Conservation (phyloP, 2,329 filamentous ascomycete species). For the Pseudocercospora musae region DNA sequence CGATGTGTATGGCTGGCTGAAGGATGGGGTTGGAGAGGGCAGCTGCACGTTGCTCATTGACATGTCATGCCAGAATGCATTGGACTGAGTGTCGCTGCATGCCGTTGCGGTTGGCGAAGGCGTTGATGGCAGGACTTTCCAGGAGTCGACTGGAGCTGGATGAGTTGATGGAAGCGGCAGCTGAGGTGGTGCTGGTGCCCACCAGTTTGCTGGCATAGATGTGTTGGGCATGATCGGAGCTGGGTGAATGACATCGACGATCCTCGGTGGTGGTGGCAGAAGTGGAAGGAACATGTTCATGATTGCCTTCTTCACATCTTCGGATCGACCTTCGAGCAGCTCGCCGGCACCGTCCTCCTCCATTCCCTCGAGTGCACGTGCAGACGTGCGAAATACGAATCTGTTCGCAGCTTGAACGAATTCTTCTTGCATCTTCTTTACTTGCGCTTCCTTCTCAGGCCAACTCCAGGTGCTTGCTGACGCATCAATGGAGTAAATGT, state of each 20-base stretch:
- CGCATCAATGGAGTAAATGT: constrained; percentile 86
- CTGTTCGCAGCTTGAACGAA: constrained; percentile 96
- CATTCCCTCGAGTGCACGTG: constrained; percentile 84
- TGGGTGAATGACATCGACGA: constrained; percentile 85
- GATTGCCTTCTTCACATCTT: constrained; percentile 87
- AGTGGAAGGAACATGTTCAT: constrained; percentile 80
- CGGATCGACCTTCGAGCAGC: constrained; percentile 83
- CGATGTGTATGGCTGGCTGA: constrained; percentile 70
- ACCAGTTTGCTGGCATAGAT: constrained; percentile 65
- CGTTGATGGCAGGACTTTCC: constrained; percentile 88
- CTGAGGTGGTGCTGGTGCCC: constrained; percentile 59
- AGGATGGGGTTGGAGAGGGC: constrained; percentile 75
- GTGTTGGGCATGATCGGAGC: constrained; percentile 81
- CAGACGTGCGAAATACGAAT: constrained; percentile 89
- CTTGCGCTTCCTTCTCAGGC: constrained; percentile 92
- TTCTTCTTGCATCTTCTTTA: constrained; percentile 96
- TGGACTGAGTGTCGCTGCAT: constrained; percentile 66
- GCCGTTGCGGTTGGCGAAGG: constrained; percentile 68
- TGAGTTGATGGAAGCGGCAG: constrained; percentile 60
- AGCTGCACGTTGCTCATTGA: constrained; percentile 67
- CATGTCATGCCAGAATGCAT: constrained; percentile 76
- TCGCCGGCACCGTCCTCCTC: constrained; percentile 96
- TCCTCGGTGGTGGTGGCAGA: constrained; percentile 79
- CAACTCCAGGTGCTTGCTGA: constrained; percentile 88
- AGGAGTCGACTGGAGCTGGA: constrained; percentile 73